Percentiles rank a stretch among this genome's conserved stretches.
phyloP scores from a whole-genome alignment of 192 early-diverging fungal genomes.

The Spizellomyces punctatus region DNA sequence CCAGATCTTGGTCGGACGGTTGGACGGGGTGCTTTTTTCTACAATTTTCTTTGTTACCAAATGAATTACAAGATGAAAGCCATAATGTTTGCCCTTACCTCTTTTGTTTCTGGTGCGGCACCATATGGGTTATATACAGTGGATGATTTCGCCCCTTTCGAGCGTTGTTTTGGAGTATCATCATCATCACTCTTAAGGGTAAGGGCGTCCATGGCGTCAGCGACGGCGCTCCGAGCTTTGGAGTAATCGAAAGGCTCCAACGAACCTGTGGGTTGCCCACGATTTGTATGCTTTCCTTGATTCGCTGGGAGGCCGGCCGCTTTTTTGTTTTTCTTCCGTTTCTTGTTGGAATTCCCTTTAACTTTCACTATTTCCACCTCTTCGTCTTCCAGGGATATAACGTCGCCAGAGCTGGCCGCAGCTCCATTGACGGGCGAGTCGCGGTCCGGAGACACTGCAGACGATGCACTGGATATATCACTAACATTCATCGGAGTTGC shows the following conservation, averaged over 20 bases:
- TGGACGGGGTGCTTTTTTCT: conserved; percentile 14
- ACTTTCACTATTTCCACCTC: conserved; percentile 17
- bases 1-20: conserved; percentile 7
- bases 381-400: conserved; percentile 19
- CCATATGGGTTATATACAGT: no score
- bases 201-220: background rate
- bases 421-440: conserved; percentile 3
- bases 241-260: background rate
- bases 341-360: conserved; percentile 5
- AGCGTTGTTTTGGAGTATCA: background rate
- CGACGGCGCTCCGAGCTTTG: background rate
- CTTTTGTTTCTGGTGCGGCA: no score
- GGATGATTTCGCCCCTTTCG: no score
- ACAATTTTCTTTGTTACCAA: background rate
- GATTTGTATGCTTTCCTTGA: background rate
- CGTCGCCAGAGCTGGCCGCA: background rate
- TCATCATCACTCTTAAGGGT: conserved; percentile 15
- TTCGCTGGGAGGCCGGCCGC: background rate
- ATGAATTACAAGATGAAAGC: background rate
- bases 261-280: background rate
- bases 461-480: background rate
- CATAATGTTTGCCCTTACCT: background rate
- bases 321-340: conserved; percentile 1
- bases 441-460: background rate
- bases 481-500: background rate